Evolutionary conservation across 2,329 filamentous ascomycete genomes (phyloP).

Genomic region (Hypoxylon sp.): DNA sequence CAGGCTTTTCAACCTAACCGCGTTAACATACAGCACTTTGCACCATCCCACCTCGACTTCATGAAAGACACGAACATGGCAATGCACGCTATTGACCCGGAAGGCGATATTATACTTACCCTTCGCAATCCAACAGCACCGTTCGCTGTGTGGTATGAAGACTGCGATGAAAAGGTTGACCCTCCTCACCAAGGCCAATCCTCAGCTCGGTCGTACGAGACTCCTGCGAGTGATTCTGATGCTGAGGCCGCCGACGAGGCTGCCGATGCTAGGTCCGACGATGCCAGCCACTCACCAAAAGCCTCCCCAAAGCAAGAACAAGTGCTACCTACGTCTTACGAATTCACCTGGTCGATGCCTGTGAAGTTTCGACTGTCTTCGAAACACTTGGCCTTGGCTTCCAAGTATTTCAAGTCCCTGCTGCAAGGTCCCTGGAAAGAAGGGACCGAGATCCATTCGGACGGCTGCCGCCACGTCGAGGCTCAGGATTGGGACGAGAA

Average conservation of each 20-base stretch:
- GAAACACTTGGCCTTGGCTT: slow-evolving; percentile 37
- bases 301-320: not conserved
- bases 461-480: slow-evolving; percentile 10
- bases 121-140: slow-evolving; percentile 21
- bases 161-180: not conserved
- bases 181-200: not conserved
- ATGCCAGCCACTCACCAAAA: not conserved
- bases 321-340: not conserved
- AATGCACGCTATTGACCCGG: slow-evolving; percentile 19
- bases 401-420: slow-evolving; percentile 26
- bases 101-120: slow-evolving; percentile 29
- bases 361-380: slow-evolving; percentile 32
- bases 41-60: not conserved
- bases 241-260: not conserved
- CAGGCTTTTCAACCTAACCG: not conserved
- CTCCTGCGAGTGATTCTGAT: not conserved
- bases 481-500: slow-evolving; percentile 47
- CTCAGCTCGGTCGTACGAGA: not conserved
- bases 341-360: not conserved
- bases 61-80: not conserved
- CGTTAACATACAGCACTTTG: not conserved
- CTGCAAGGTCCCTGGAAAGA: slow-evolving; percentile 36
- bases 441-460: not conserved
- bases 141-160: slow-evolving; percentile 17
- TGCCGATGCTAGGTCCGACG: not conserved